Conservation (phyloP, 306 rosid species). For the Prinsepia uniflora region DNA sequence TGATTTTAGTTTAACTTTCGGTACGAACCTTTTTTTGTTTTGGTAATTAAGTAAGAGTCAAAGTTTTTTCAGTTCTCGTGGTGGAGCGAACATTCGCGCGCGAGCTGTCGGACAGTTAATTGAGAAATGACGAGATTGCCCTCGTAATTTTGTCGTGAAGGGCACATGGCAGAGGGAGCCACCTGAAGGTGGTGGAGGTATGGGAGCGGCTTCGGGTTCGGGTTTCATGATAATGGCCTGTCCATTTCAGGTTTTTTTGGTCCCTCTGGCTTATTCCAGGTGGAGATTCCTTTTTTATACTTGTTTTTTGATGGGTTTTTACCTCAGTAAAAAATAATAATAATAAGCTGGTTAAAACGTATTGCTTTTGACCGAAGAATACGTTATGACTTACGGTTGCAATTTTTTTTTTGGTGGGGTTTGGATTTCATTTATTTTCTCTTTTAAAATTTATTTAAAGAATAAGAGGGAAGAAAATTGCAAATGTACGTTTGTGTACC, state of each 20-base stretch:
- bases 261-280: not conserved
- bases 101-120: constrained; percentile 49
- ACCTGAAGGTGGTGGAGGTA: not conserved
- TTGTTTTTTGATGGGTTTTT: not conserved
- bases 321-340: not conserved
- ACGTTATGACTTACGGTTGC: no score
- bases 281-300: not conserved
- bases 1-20: not conserved
- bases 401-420: no score
- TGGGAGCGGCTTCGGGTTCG: constrained; percentile 6
- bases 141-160: constrained; percentile 14
- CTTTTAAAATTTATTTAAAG: no score
- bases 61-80: constrained; percentile 13
- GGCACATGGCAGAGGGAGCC: not conserved
- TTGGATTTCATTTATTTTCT: no score
- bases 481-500: no score
- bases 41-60: not conserved
- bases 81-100: constrained; percentile 63
- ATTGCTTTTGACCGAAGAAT: not conserved
- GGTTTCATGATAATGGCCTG: not conserved
- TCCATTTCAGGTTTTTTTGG: not conserved
- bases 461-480: no score
- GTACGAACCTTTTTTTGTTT: not conserved
- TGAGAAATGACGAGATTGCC: constrained; percentile 27
- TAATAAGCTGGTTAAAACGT: not conserved